Evolutionary conservation across 345 rosid genomes (phyloP), one percentile per base, ranked within the genome.

Genomic region (Citropsis articulata): DNA sequence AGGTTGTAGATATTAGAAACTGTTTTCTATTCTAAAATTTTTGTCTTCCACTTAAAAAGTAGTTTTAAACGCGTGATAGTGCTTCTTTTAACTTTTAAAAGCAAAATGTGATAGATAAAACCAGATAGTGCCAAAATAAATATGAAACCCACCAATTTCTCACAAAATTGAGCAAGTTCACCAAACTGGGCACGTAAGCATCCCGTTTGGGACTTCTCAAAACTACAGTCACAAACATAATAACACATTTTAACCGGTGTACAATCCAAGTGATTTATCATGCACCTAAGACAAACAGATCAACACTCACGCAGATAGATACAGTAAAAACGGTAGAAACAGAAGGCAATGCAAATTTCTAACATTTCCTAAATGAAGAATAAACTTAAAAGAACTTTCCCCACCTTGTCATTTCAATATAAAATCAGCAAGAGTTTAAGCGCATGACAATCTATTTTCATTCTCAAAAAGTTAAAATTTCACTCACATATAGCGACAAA

Each of bases 81-180:
- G 56, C 22, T 25, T 24, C 25, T 48, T 50, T 53, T 71, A 27
- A 56, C 40, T 30, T 53, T 9, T 19, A 28, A 30, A 30, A 13
- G 42, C 62, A 71, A 71, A 31, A 71, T 21, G 35, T 21, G 50
- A 33, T 30, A 76, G 6, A 56, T 21, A 60, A 28, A 14, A 71
- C 7, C 1, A 64, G 21, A 72, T 2, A 19, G 42, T 24, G 21
- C 28, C 7, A 70, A 48, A 50, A 31, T 24, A 77, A 66, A 63
- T 40, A 45, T 28, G 50, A 24, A 73, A 86, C 93, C 24, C 65
- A 95, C 99, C 98, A 96, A 77, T 85, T 89, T 96, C 87, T 94
- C 99, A 65, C 99, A 96, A 79, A 91, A 93, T 70, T 90, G 95
- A 74, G 90, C 89, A 75, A 96, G 98, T 84, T 96, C 98, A 79